Conservation (phyloP, 2,329 filamentous ascomycete genomes). For the Zymoseptoria passerinii region DNA sequence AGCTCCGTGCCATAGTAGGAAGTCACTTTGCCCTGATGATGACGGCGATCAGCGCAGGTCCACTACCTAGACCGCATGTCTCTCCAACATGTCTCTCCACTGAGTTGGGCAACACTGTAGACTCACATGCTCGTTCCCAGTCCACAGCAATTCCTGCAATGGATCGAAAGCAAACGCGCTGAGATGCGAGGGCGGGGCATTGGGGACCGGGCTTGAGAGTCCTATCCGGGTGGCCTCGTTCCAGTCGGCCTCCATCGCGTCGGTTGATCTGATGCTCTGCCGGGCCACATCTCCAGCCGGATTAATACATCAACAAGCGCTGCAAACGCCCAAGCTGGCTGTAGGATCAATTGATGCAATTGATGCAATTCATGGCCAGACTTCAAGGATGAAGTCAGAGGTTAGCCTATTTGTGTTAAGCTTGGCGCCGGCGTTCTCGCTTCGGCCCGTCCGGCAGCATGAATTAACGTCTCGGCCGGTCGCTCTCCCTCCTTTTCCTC, state of each 20-base stretch:
- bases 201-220: constrained; percentile 67
- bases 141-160: constrained; percentile 83
- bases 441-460: background rate
- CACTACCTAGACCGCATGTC: background rate
- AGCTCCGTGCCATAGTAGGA: constrained; percentile 84
- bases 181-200: constrained; percentile 61
- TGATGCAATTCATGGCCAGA: background rate
- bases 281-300: background rate
- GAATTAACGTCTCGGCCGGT: background rate
- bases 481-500: background rate
- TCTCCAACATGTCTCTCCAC: background rate
- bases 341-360: background rate
- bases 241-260: constrained; percentile 45
- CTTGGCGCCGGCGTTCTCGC: background rate
- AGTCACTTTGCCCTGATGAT: constrained; percentile 65
- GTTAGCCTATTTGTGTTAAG: background rate
- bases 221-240: constrained; percentile 67
- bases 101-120: background rate
- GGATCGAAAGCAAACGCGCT: constrained; percentile 84
- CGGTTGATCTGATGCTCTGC: background rate
- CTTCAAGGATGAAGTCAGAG: background rate
- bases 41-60: constrained; percentile 4
- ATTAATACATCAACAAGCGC: background rate
- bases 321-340: background rate
- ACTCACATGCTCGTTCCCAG: constrained; percentile 78